phyloP scores from a whole-genome alignment of 1,284 basidiomycete genomes.

The Heterobasidion annosum region DNA sequence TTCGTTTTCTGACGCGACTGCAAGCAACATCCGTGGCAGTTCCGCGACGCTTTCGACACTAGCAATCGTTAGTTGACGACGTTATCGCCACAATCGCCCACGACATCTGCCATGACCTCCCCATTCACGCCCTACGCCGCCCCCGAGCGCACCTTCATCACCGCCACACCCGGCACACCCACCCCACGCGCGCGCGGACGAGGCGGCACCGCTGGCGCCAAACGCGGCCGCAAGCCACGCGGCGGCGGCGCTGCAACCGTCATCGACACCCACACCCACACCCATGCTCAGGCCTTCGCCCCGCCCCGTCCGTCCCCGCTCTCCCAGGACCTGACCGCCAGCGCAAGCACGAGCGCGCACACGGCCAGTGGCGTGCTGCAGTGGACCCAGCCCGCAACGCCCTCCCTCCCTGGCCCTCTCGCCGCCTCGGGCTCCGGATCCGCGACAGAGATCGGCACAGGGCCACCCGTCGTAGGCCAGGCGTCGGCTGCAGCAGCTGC shows the following conservation, averaged over 20 bases:
- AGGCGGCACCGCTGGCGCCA: slow-evolving; percentile 1
- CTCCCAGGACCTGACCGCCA: slow-evolving; percentile 12
- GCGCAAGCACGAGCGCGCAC: slow-evolving; percentile 26
- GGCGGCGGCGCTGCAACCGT: not conserved
- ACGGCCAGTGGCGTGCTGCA: slow-evolving; percentile 5
- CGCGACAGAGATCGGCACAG: not conserved
- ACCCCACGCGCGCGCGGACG: slow-evolving; percentile 15
- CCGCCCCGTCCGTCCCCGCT: slow-evolving; percentile 3
- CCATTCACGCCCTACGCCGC: slow-evolving; percentile 4
- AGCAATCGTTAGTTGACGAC: no score
- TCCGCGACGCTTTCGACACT: no score
- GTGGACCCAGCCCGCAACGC: slow-evolving; percentile 6
- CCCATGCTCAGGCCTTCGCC: not conserved
- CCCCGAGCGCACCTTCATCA: slow-evolving; percentile 8
- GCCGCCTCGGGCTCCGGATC: not conserved
- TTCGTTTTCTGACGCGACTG: no score
- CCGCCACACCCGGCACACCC: slow-evolving; percentile 15
- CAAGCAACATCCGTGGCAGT: no score
- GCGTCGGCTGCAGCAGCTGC: not conserved
- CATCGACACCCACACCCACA: not conserved
- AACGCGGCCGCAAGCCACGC: slow-evolving; percentile 12
- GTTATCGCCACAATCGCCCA: not conserved
- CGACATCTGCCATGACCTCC: slow-evolving; percentile 4
- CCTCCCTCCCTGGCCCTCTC: not conserved
- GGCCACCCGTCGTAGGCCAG: not conserved